A percentile compares a stretch with the other conserved stretches of the same genome.
These are phyloP conservation scores for Phylloporus rhodoxanthus DNA, from an alignment of 768 basidiomycete species.

Conservation along the genomic window DNA sequence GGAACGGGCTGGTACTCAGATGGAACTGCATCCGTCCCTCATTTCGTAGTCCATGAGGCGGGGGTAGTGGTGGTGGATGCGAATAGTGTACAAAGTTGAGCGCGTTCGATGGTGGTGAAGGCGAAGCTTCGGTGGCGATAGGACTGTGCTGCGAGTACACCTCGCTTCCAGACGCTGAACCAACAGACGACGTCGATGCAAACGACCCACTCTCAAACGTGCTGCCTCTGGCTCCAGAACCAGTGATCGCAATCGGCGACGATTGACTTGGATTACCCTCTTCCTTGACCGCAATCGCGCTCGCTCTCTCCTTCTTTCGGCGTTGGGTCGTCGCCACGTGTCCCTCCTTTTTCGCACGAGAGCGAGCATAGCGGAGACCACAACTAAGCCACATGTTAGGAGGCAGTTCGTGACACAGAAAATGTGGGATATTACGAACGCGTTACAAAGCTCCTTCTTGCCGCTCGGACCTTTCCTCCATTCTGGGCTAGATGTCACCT, in stretches of 20 bases:
- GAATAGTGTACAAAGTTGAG: constrained; percentile 58
- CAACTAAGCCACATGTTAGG: constrained; percentile 46
- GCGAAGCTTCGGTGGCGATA: constrained; percentile 44
- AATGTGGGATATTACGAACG: constrained; percentile 48
- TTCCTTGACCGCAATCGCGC: constrained; percentile 24
- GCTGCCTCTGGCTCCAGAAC: constrained; percentile 41
- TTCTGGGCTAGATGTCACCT: constrained; percentile 76
- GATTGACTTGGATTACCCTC: constrained; percentile 23
- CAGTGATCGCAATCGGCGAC: constrained; percentile 38
- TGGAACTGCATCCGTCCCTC: constrained; percentile 28
- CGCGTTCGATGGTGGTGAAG: constrained; percentile 56
- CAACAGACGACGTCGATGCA: constrained; percentile 41
- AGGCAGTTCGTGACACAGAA: constrained; percentile 9
- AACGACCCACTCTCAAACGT: constrained; percentile 47
- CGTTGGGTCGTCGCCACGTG: constrained; percentile 45
- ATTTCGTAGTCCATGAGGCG: constrained; percentile 29
- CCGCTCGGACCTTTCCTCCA: constrained; percentile 91
- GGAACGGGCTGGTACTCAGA: constrained; percentile 21
- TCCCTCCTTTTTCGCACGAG: constrained; percentile 84
- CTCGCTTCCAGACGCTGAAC: constrained; percentile 55
- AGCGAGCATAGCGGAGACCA: constrained; percentile 80
- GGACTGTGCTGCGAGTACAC: constrained; percentile 45
- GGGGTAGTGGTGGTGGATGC: constrained; percentile 31
- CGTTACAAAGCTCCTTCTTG: constrained; percentile 88
- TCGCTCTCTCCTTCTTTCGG: constrained; percentile 55